phyloP scores from a whole-genome alignment of 768 basidiomycete species.

The Collybiopsis luxurians region DNA sequence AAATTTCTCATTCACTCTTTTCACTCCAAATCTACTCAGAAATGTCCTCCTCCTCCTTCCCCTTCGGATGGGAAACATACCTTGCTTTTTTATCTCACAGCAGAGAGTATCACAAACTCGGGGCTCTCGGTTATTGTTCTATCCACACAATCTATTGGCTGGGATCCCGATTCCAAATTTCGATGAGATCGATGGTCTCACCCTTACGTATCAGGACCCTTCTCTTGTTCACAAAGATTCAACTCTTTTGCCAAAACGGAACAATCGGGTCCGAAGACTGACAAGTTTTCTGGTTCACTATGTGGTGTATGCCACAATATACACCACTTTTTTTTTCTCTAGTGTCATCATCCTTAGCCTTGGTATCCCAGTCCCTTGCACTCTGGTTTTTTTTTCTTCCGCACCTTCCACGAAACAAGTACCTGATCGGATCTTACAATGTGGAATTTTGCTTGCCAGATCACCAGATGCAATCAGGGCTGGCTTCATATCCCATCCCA shows the following conservation, averaged over 20 bases:
- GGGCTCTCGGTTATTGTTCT: not conserved
- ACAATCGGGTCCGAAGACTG: constrained; percentile 6
- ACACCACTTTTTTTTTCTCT: too few relatives aligned
- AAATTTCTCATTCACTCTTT: too few relatives aligned
- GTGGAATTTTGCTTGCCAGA: not conserved
- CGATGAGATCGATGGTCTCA: constrained; percentile 21
- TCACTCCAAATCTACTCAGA: too few relatives aligned
- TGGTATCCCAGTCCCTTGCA: too few relatives aligned
- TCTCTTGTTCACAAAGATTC: not conserved
- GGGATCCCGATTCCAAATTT: constrained; percentile 17
- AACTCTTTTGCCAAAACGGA: not conserved
- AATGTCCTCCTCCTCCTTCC: too few relatives aligned
- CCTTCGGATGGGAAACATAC: too few relatives aligned
- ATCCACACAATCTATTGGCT: not conserved
- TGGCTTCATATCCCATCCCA: not conserved
- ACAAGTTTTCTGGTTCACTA: too few relatives aligned
- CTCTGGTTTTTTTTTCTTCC: not conserved
- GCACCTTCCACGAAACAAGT: not conserved
- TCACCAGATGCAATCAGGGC: too few relatives aligned
- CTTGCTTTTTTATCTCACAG: too few relatives aligned
- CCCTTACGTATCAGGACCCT: constrained; percentile 5
- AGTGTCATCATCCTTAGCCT: too few relatives aligned
- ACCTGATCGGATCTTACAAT: not conserved
- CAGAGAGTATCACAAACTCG: too few relatives aligned
- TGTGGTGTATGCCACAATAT: too few relatives aligned